Conservation (phyloP, 1,284 basidiomycete species). For the Ustilago sp. region DNA sequence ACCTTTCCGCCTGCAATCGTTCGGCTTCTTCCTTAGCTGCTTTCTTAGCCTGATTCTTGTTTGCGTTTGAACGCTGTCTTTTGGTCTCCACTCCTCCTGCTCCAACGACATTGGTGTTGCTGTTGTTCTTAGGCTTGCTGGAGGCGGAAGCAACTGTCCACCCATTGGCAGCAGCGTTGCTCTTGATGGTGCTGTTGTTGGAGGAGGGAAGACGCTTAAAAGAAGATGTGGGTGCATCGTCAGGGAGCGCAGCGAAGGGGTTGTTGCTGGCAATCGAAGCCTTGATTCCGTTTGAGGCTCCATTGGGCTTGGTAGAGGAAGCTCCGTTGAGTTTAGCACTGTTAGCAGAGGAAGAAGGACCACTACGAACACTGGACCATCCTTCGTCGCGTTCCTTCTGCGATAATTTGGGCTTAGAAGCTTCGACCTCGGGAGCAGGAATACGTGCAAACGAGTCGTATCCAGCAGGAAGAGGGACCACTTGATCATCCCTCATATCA, state of each 20-base stretch:
- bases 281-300: conserved; percentile 5
- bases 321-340: conserved; percentile 11
- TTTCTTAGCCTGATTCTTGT: conserved; percentile 56
- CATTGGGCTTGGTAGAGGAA: conserved; percentile 2
- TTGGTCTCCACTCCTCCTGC: conserved; percentile 40
- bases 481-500: conserved; percentile 50
- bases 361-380: conserved; percentile 45
- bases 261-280: conserved; percentile 44
- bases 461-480: conserved; percentile 30
- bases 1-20: conserved; percentile 46
- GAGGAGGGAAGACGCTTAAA: conserved; percentile 21
- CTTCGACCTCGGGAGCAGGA: conserved; percentile 19
- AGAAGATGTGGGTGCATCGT: conserved; percentile 36
- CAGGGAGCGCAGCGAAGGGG: conserved; percentile 52
- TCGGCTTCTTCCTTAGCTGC: conserved; percentile 58
- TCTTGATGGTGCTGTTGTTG: conserved; percentile 7
- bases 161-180: conserved; percentile 6
- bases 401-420: conserved; percentile 22
- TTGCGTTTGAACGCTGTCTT: conserved; percentile 62
- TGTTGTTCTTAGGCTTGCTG: conserved; percentile 5
- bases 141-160: conserved; percentile 25
- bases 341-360: conserved; percentile 16
- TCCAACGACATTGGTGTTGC: neutral
- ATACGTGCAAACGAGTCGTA: conserved; percentile 44
- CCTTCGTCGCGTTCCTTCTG: conserved; percentile 41